phyloP scores from a whole-genome alignment of 306 rosid species.

The Vachellia collinsii region DNA sequence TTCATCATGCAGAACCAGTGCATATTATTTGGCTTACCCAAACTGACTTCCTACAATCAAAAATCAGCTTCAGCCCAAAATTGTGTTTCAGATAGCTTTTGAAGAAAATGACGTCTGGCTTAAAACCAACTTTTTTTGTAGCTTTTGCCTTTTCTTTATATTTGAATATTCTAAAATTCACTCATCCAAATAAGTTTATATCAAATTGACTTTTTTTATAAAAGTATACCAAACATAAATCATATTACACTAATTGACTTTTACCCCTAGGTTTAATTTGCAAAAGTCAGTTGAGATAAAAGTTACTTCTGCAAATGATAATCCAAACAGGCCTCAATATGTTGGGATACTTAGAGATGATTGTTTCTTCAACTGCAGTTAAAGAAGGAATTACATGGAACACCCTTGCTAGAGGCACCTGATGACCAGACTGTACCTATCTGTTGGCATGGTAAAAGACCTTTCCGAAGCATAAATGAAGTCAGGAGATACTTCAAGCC shows the following conservation, averaged over 20 bases:
- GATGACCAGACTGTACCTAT: constrained; percentile 68
- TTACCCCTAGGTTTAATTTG: too few relatives aligned
- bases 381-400: constrained; percentile 58
- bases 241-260: neutral
- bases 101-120: neutral
- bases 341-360: neutral
- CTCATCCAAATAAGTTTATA: neutral
- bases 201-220: too few relatives aligned
- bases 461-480: constrained; percentile 66
- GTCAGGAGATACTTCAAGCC: constrained; percentile 91
- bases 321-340: neutral
- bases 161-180: too few relatives aligned
- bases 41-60: neutral
- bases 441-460: constrained; percentile 82
- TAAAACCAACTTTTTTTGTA: too few relatives aligned
- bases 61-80: neutral
- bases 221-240: neutral
- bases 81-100: neutral
- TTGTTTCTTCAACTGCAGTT: constrained; percentile 50
- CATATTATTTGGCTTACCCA: neutral
- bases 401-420: constrained; percentile 58
- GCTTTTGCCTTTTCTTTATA: too few relatives aligned
- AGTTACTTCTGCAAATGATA: neutral
- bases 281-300: too few relatives aligned
- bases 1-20: neutral